Percentiles rank a stretch among this genome's conserved stretches.
phyloP scores from a whole-genome alignment of 2,329 filamentous ascomycete genomes.

The Ceratocystis cacaofunesta region DNA sequence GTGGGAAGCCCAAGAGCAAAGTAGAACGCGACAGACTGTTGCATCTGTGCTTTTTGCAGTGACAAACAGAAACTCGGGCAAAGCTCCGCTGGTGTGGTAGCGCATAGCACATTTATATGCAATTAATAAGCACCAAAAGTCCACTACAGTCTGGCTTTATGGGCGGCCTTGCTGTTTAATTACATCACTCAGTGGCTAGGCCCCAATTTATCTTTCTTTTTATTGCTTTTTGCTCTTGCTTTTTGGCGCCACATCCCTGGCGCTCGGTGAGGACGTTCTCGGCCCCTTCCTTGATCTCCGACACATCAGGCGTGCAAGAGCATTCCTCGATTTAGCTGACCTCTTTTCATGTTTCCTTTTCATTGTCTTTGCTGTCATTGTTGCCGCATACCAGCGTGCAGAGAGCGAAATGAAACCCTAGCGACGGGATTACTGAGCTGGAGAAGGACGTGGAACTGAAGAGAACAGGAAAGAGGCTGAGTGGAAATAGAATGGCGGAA shows the following conservation, averaged over 20 bases:
- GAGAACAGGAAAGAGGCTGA: no score
- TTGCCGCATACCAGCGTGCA: no score
- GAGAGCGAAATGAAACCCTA: not conserved
- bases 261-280: not conserved
- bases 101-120: not conserved
- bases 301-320: not conserved
- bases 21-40: no score
- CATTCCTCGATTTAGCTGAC: not conserved
- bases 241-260: not conserved
- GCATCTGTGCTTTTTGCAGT: not conserved
- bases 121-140: not conserved
- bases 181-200: not conserved
- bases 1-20: no score
- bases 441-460: no score
- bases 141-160: not conserved
- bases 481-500: not conserved
- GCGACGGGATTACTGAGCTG: not conserved
- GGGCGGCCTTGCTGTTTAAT: not conserved
- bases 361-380: no score
- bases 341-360: no score
- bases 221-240: not conserved
- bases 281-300: not conserved
- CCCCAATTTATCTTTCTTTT: not conserved
- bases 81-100: not conserved
- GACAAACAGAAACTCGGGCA: not conserved